Conservation (phyloP, 495 filamentous ascomycete genomes). For the Penicillium paradoxum region DNA sequence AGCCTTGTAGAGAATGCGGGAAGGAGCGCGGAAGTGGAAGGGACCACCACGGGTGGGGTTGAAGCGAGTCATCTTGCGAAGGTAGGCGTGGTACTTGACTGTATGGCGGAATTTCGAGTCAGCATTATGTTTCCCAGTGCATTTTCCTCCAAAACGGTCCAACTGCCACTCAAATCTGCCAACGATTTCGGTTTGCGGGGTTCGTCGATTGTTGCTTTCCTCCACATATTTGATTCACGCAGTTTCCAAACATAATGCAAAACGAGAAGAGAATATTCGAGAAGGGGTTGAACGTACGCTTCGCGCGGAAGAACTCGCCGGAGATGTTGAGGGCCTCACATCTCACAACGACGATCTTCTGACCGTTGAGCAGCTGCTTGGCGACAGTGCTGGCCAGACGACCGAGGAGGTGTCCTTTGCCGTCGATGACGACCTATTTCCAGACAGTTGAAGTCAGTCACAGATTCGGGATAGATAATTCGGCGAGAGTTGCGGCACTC, state of each 20-base stretch:
- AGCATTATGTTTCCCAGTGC: conserved; percentile 20
- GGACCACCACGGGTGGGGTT: conserved; percentile 98
- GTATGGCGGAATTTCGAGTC: conserved; percentile 35
- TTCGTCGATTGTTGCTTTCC: conserved; percentile 1
- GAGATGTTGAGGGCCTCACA: conserved; percentile 99
- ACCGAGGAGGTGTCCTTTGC: conserved; percentile 99
- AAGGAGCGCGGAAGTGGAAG: conserved; percentile 99
- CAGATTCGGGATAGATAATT: conserved; percentile 11
- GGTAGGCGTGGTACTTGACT: conserved; percentile 99
- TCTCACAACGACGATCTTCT: conserved; percentile 99
- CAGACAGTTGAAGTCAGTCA: conserved; percentile 30
- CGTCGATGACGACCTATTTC: conserved; percentile 89
- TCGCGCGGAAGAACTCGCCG: conserved; percentile 99
- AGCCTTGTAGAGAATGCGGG: conserved; percentile 99
- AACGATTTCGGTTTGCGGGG: background rate
- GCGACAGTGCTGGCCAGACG: conserved; percentile 97
- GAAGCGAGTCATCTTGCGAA: conserved; percentile 99
- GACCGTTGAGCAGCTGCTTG: conserved; percentile 98
- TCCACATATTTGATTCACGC: background rate
- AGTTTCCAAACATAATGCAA: conserved; percentile 6
- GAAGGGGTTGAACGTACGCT: conserved; percentile 71
- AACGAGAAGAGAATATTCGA: conserved; percentile 15
- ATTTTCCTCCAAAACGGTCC: conserved; percentile 7
- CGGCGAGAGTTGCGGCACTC: conserved; percentile 3
- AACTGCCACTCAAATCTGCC: background rate